Evolutionary conservation across 352 stramenopile species (phyloP), one percentile per base, ranked within the genome.

Genomic region (Phytophthora idaei): DNA sequence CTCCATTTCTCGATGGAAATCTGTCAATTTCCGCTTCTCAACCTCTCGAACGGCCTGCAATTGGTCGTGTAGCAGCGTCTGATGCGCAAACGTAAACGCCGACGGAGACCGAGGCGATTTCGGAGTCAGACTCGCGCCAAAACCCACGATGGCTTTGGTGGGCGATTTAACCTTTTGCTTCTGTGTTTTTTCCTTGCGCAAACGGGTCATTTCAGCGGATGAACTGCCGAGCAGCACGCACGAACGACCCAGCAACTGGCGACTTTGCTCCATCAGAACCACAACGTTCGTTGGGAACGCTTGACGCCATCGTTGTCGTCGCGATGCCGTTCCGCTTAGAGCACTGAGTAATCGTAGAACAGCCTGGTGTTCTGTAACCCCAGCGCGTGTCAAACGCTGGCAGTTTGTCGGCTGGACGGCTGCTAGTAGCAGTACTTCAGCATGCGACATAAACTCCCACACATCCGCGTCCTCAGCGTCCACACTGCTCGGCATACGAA

Each of bases 261-360:
- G 81, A 58, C 74, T 89, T 17, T 88, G 81, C 57, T 92, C 83
- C 79, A 92, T 87, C 0, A 92, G 64, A 14, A 90, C 68, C 11
- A 85, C 78, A 37, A 60, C 52, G 44, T 75, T 89, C 5, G 57
- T 66, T 14, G 83, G 83, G 28, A 92, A 76, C 25, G 78, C 81
- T 57, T 85, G 72, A 14, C 81, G 76, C 83, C 83, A 92, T 31
- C 78, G 73, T 54, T 80, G 81, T 45, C 75, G 78, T 31, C 62
- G 61, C 4, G 37, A 34, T 0, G 57, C 12, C 9, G 37, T 70
- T 7, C 56, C 57, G 25, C 81, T 92, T 17, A 92, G 52, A 31
- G 70, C 80, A 39, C 69, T 80, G 21, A 90, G 28, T 5, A 90
- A 76, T 17, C 69, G 73, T 12, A 92, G 49, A 21, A 77, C 37